Evolutionary conservation across 148 eudicot species (phyloP).

Genomic region (Mesembryanthemum crystallinum): DNA sequence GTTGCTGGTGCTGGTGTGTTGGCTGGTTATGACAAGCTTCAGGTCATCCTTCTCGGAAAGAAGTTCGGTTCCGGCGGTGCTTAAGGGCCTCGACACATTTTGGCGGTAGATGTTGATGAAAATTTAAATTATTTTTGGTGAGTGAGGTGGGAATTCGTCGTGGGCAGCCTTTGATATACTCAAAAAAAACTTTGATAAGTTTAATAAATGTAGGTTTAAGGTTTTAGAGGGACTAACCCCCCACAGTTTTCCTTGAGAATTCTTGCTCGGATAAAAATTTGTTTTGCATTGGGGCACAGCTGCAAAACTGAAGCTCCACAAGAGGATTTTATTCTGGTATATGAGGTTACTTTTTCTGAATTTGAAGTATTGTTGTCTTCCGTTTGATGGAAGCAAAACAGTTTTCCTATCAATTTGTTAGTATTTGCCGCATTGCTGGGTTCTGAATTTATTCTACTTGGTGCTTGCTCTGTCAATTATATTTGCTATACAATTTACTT

Average conservation of each 20-base stretch:
- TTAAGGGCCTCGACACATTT: neutral
- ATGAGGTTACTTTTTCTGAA: neutral
- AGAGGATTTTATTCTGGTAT: conserved; percentile 18
- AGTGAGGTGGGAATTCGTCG: conserved; percentile 4
- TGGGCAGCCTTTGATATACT: conserved; percentile 18
- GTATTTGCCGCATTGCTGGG: too few species aligned
- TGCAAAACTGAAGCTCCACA: conserved; percentile 12
- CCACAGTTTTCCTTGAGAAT: conserved; percentile 36
- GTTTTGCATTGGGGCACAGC: neutral
- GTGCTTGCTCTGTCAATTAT: too few species aligned
- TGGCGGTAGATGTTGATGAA: conserved; percentile 49
- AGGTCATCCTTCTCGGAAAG: conserved; percentile 55
- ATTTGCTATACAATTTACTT: too few species aligned
- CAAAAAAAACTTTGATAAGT: conserved; percentile 13
- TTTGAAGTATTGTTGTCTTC: conserved; percentile 4
- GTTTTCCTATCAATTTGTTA: too few species aligned
- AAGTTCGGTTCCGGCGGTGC: conserved; percentile 69
- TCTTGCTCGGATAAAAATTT: conserved; percentile 23
- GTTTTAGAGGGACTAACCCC: conserved; percentile 31
- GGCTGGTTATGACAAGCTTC: conserved; percentile 69
- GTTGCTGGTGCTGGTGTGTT: conserved; percentile 74
- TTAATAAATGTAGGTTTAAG: conserved; percentile 29
- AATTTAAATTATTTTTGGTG: conserved; percentile 23
- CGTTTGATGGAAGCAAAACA: too few species aligned
- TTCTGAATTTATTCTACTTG: too few species aligned